A percentile compares a stretch with the other conserved stretches of the same genome.
phyloP scores from a whole-genome alignment of 768 basidiomycete genomes.

The Mycena maculata region DNA sequence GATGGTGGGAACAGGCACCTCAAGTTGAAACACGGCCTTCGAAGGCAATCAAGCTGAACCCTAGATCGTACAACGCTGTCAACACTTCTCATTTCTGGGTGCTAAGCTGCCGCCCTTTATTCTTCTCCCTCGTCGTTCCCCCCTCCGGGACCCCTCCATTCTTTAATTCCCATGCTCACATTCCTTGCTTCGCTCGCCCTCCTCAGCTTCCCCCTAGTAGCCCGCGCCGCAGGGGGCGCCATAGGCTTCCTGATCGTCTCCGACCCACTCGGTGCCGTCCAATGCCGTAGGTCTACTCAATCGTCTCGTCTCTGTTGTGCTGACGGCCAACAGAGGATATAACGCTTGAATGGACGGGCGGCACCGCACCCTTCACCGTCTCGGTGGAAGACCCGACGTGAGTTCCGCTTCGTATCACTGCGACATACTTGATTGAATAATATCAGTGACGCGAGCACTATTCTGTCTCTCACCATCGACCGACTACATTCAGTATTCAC shows the following conservation, averaged over 20 bases:
- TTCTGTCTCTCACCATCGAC: background rate
- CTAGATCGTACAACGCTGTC: background rate
- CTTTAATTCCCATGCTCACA: slow-evolving; percentile 20
- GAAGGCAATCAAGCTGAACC: slow-evolving; percentile 1
- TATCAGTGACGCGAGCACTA: background rate
- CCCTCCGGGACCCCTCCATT: slow-evolving; percentile 8
- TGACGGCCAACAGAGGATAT: background rate
- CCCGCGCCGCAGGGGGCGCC: slow-evolving; percentile 8
- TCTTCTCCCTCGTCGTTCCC: background rate
- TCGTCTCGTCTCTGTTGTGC: background rate
- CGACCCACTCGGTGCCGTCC: slow-evolving; percentile 8
- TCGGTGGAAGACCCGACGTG: slow-evolving; percentile 6
- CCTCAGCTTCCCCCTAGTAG: background rate
- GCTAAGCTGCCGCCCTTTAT: background rate
- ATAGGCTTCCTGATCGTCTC: background rate
- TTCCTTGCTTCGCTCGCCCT: slow-evolving; percentile 1
- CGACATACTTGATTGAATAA: background rate
- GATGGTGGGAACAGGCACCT: too few species aligned
- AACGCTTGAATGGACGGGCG: slow-evolving; percentile 8
- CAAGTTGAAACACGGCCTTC: too few species aligned
- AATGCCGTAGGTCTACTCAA: slow-evolving; percentile 1
- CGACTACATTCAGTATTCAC: background rate
- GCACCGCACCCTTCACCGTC: slow-evolving; percentile 1
- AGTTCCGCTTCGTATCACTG: background rate
- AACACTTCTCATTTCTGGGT: background rate